A percentile compares a stretch with the other conserved stretches of the same genome.
Evolutionary conservation across 805 yeast species (phyloP).

Genomic region (Myxozyma neglecta): DNA sequence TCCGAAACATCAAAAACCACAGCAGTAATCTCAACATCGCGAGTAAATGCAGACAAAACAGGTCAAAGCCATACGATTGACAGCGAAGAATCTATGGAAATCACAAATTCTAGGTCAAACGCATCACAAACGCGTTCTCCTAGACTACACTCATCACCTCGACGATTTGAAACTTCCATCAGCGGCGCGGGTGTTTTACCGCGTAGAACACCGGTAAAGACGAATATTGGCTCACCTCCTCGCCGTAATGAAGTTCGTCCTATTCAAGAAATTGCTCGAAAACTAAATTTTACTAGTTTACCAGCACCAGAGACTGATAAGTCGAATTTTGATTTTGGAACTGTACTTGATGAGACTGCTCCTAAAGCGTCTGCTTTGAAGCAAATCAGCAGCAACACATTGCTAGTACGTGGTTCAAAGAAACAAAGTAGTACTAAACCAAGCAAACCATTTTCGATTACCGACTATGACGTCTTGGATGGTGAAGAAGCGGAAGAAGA

Average conservation of each 20-base stretch:
- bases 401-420: conserved; percentile 1
- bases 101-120: conserved; percentile 8
- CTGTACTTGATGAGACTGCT: neutral
- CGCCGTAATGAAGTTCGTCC: conserved; percentile 20
- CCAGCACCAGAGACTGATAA: neutral
- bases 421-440: neutral
- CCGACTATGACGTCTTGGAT: conserved; percentile 21
- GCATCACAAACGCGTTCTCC: neutral
- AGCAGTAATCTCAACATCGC: neutral
- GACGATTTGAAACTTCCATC: neutral
- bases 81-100: conserved; percentile 24
- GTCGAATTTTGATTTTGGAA: neutral
- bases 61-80: conserved; percentile 19
- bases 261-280: conserved; percentile 11
- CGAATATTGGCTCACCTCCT: conserved; percentile 30
- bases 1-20: neutral
- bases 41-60: neutral
- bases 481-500: conserved; percentile 10
- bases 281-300: conserved; percentile 12
- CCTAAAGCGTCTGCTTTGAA: neutral
- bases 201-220: conserved; percentile 30
- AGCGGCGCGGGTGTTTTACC: conserved; percentile 15
- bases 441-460: conserved; percentile 6
- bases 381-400: neutral
- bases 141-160: neutral